Evolutionary conservation across 2,329 filamentous ascomycete genomes (phyloP).

Genomic region (Aspergillus floridensis): DNA sequence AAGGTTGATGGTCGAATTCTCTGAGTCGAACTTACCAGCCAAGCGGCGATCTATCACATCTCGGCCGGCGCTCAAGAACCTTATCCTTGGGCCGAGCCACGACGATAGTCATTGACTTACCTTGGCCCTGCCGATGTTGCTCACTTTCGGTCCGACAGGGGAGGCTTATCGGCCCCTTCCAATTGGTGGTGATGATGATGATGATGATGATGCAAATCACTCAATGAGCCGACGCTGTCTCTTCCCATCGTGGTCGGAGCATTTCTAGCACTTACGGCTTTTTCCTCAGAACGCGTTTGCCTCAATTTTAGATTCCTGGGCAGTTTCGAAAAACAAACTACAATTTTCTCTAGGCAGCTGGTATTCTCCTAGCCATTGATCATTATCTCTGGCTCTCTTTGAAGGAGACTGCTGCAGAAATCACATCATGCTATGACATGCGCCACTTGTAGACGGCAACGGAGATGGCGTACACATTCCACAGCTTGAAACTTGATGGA

Average conservation of each 20-base stretch:
- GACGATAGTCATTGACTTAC: background rate
- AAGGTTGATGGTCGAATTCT: background rate
- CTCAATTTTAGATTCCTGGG: background rate
- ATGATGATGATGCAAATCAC: background rate
- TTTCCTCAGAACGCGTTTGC: background rate
- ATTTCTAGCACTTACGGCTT: background rate
- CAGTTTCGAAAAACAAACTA: background rate
- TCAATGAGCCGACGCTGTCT: background rate
- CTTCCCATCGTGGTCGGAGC: background rate
- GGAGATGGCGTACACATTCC: background rate
- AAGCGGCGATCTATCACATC: background rate
- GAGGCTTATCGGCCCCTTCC: background rate
- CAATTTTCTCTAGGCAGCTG: background rate
- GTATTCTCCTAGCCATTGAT: background rate
- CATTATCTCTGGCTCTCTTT: background rate
- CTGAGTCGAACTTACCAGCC: background rate
- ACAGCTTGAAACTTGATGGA: background rate
- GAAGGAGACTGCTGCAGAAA: background rate
- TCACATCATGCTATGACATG: background rate
- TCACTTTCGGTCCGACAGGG: conserved; percentile 2
- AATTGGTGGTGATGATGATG: background rate
- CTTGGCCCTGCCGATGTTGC: conserved; percentile 1
- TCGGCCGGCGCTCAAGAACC: background rate
- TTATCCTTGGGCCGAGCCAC: background rate
- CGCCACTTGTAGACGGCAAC: background rate